A percentile compares a stretch with the other conserved stretches of the same genome.
Conservation (phyloP, 495 filamentous ascomycete genomes). For the Talaromyces trachyspermus region DNA sequence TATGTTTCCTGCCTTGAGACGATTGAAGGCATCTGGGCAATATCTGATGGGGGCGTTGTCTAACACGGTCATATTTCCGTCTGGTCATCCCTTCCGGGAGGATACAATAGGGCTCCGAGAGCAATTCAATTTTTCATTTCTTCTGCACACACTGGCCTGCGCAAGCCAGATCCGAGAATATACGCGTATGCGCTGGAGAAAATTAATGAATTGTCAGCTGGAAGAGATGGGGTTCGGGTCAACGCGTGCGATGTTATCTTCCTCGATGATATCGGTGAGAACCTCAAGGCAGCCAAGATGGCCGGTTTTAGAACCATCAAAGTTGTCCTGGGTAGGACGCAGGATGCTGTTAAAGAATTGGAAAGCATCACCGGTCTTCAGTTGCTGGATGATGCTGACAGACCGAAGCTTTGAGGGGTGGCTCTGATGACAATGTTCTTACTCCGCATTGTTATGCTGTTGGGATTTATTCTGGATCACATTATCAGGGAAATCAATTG, state of each 20-base stretch:
- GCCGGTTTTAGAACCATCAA: slow-evolving; percentile 77
- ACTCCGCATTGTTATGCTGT: too few relatives aligned
- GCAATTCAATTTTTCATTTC: slow-evolving; percentile 80
- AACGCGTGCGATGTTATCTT: slow-evolving; percentile 69
- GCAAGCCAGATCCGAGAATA: slow-evolving; percentile 80
- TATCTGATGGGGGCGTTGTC: slow-evolving; percentile 76
- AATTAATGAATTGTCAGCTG: slow-evolving; percentile 52
- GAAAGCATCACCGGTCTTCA: slow-evolving; percentile 51
- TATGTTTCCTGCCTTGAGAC: slow-evolving; percentile 79
- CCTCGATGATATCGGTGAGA: slow-evolving; percentile 93
- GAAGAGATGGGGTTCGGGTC: slow-evolving; percentile 47
- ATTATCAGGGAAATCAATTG: too few relatives aligned
- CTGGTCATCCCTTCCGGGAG: slow-evolving; percentile 49
- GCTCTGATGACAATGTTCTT: too few relatives aligned
- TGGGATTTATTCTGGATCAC: too few relatives aligned
- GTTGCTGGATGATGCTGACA: slow-evolving; percentile 39
- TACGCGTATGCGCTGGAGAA: slow-evolving; percentile 65
- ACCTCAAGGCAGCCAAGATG: slow-evolving; percentile 71
- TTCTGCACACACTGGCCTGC: slow-evolving; percentile 74
- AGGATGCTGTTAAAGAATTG: slow-evolving; percentile 66
- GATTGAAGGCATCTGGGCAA: slow-evolving; percentile 51
- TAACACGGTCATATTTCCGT: slow-evolving; percentile 81
- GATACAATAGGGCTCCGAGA: slow-evolving; percentile 43
- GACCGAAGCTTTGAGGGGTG: slow-evolving; percentile 29
- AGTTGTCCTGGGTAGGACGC: slow-evolving; percentile 68